Percentiles rank a stretch among this genome's conserved stretches.
Evolutionary conservation across 2,329 filamentous ascomycete genomes (phyloP).

Genomic region (Botrytis fabae): DNA sequence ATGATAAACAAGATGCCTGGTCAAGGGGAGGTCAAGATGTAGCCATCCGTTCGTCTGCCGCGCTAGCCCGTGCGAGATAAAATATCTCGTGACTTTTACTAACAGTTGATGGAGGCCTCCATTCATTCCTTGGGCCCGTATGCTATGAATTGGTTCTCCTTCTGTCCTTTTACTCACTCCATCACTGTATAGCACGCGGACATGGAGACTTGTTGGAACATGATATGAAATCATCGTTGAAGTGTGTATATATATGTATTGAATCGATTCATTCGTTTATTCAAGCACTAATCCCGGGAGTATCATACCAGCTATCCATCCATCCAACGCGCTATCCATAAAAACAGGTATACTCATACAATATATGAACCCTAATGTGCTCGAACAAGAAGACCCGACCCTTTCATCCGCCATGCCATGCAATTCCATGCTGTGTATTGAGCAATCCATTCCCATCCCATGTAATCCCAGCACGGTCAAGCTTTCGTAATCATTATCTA

Average conservation of each 20-base stretch:
- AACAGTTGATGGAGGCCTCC: no score
- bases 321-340: background rate
- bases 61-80: background rate
- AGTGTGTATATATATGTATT: background rate
- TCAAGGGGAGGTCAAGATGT: background rate
- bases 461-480: background rate
- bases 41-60: background rate
- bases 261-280: background rate
- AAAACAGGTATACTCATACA: background rate
- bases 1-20: background rate
- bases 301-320: conserved; percentile 6
- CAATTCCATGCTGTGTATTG: background rate
- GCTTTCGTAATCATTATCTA: conserved; percentile 19
- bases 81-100: background rate
- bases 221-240: background rate
- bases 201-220: background rate
- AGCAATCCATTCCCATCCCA: conserved; percentile 8
- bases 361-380: background rate
- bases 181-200: background rate
- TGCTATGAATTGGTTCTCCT: background rate
- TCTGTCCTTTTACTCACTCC: background rate
- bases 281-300: background rate
- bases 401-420: background rate
- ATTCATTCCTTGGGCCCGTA: background rate
- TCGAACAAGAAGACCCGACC: background rate